Evolutionary conservation across 495 filamentous ascomycete species (phyloP), one percentile per base, ranked within the genome.

Genomic region (Penicillium longicatenatum): DNA sequence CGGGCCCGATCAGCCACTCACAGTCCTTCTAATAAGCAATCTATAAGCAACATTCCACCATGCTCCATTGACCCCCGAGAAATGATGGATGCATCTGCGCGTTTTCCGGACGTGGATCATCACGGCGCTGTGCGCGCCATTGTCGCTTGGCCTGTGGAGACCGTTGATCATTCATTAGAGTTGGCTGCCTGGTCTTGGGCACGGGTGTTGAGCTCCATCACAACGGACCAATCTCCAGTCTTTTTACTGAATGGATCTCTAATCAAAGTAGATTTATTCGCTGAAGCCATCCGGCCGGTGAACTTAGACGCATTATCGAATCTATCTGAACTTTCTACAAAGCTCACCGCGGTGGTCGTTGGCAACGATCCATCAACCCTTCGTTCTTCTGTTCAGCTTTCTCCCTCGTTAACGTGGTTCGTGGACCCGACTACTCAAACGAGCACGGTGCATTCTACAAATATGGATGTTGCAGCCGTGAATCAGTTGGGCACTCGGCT

Each of bases 151-250:
- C 55, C 56, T 26, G 55, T 67, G 50, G 60, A 66, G 48, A 54
- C 41, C 4, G 16, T 19, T 11, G 56, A 39, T 42, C 54, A 70
- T 44, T 57, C 70, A 6, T 29, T 58, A 12, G 64, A 78, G 35
- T 39, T 62, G 0, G 29, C 76, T 12, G 64, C 73, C 7, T 43
- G 74, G 37, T 66, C 72, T 37, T 81, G 78, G 78, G 75, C 75
- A 17, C 14, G 52, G 24, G 53, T 79, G 10, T 63, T 81, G 21
- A 69, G 63, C 24, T 70, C 73, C 14, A 79, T 75, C 41, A 73
- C 70, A 3, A 64, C 62, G 16, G 63, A 70, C 16, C 70, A 75
- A 22, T 58, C 54, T 16, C 67, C 70, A 12, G 64, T 71, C 16
- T 81, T 81, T 58, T 6, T 62, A 2, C 55, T 77, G 10, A 70